Base-by-base conservation (phyloP, 192 early-diverging fungal species). In the Rhizoclosmatium globosum region DNA sequence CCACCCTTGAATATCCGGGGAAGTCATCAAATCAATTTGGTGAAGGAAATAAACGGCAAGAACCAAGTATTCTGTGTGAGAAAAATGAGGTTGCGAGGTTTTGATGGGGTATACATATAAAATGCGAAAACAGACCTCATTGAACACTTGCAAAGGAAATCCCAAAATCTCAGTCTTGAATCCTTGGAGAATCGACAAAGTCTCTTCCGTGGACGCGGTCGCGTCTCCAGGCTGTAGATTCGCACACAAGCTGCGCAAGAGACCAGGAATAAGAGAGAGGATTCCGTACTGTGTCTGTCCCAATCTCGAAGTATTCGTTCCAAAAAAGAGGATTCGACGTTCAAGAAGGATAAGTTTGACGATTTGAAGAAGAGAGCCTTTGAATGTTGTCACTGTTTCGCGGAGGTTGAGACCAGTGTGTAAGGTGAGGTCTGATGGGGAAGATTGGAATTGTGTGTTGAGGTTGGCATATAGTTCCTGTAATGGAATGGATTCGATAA, bases 271-370 rank as follows among this genome's bases (percentile, higher is more conserved):
- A 41, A 74, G 42, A 42, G 72, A 74, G 42, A 74, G 11, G n/a
- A 74, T 39, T 7, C 72, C 72, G 42, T 74, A 74, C 44, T 62
- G 72, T 39, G 61, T 64, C 19, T 62, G 31, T 19, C 72, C 72
- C 4, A 74, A 59, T 23, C 60, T 56, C 21, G 21, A n/a, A 1
- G 72, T 74, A 59, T 74, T 74, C 2, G 72, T 74, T 38, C 72
- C 72, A 45, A 74, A 74, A 62, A 74, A 74, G 39, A 74, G 61
- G 42, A 74, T 59, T 4, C 72, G 72, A 2, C 60, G 56, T 78
- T 78, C 68, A 6, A 78, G 68, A 23, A 78, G 77, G 23, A 78
- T 4, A 39, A 78, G 66, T 61, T 78, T 78, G 23, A 78, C 48
- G 38, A 78, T 44, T 46, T 78, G 77, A 74, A 78, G 61, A 39